A percentile compares a stretch with the other conserved stretches of the same genome.
Evolutionary conservation across 78 protist genomes (phyloP).

Genomic region (Dictyostelium intermedium): DNA sequence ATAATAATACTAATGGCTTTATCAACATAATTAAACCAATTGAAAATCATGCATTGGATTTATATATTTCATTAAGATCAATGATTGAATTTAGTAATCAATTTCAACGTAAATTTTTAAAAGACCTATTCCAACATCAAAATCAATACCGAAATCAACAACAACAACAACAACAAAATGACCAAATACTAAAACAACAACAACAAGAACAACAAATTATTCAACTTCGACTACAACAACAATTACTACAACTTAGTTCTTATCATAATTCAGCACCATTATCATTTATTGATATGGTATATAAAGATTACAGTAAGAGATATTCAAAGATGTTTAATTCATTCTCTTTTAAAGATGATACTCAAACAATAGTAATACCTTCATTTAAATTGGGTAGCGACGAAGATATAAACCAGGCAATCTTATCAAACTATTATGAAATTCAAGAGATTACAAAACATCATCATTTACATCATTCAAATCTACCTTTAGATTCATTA

Average conservation of each 20-base stretch:
- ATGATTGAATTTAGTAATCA: neutral
- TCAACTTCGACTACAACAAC: neutral
- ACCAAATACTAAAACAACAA: neutral
- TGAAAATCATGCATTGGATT: neutral
- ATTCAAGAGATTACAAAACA: neutral
- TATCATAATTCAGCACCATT: slow-evolving; percentile 13
- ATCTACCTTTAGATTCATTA: neutral
- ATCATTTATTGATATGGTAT: neutral
- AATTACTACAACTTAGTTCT: neutral
- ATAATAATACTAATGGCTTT: too few relatives aligned
- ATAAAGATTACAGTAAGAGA: neutral
- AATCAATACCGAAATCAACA: too few relatives aligned
- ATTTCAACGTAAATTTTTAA: neutral
- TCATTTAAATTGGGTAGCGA: neutral
- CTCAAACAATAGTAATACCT: neutral
- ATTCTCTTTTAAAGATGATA: neutral
- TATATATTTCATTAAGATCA: neutral
- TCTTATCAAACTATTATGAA: neutral
- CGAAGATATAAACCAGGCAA: neutral
- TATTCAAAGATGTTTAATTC: neutral
- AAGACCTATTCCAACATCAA: neutral
- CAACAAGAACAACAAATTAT: neutral
- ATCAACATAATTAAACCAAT: neutral
- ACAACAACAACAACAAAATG: neutral
- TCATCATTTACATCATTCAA: neutral